Conservation (phyloP, 768 basidiomycete genomes). For the Termitomyces sp. region DNA sequence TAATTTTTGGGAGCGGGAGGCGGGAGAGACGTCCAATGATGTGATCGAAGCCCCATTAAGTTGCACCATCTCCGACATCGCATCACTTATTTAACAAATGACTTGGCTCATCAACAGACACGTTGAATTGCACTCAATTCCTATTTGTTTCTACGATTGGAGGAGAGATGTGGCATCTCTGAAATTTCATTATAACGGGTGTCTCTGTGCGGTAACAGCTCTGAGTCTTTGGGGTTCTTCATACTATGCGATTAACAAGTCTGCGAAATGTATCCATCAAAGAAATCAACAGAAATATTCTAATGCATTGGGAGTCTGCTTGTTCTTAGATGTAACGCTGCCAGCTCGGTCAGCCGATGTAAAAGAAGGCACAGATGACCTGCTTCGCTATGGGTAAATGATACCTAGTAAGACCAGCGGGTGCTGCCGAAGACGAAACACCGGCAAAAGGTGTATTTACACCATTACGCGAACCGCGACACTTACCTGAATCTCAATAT, state of each 20-base stretch:
- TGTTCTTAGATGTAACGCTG: slow-evolving; percentile 68
- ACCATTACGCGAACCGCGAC: no score
- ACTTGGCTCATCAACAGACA: neutral
- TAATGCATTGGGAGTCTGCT: no score
- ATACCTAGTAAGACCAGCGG: slow-evolving; percentile 29
- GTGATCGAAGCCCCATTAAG: neutral
- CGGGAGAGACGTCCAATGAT: neutral
- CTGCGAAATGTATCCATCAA: slow-evolving; percentile 86
- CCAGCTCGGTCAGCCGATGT: slow-evolving; percentile 66
- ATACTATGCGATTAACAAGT: neutral
- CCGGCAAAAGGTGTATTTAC: slow-evolving; percentile 32
- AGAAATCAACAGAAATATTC: slow-evolving; percentile 83
- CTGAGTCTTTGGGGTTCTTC: slow-evolving; percentile 14
- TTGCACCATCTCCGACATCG: neutral
- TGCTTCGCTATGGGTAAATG: slow-evolving; percentile 21
- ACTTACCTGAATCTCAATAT: no score
- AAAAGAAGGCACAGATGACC: slow-evolving; percentile 20
- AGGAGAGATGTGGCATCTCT: slow-evolving; percentile 99
- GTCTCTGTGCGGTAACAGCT: slow-evolving; percentile 69
- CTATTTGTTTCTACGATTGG: slow-evolving; percentile 54
- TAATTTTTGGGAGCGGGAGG: neutral
- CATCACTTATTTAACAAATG: neutral
- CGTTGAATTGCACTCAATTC: neutral
- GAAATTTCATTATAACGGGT: slow-evolving; percentile 89
- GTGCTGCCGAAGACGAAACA: slow-evolving; percentile 67